These are phyloP conservation scores for Sorghum bicolor DNA, from an alignment of 176 grass and related monocot genomes.

Conservation along the genomic window Sorghum_bicolor_NCBIv3 NC_012874.2:62100501-62101000, in stretches of 20 bases:
- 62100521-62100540: constrained; percentile 60
- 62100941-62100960: constrained; percentile 24
- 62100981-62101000: constrained; percentile 47
- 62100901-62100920: constrained; percentile 48
- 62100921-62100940: constrained; percentile 46
- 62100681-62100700: not conserved
- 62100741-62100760: constrained; percentile 29
- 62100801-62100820: too few species aligned
- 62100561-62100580: constrained; percentile 45
- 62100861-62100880: constrained; percentile 13
- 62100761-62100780: not conserved
- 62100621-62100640: constrained; percentile 27
- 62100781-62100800: too few species aligned
- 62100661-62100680: not conserved
- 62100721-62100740: constrained; percentile 50
- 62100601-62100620: constrained; percentile 49
- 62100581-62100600: constrained; percentile 6
- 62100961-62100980: constrained; percentile 34
- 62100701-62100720: constrained; percentile 21
- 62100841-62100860: too few species aligned
- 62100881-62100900: constrained; percentile 24
- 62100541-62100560: constrained; percentile 44
- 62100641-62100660: constrained; percentile 32
- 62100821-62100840: too few species aligned
- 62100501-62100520: not conserved